Conservation (phyloP, 495 filamentous ascomycete genomes). For the Hypoxylon subgilvum region DNA sequence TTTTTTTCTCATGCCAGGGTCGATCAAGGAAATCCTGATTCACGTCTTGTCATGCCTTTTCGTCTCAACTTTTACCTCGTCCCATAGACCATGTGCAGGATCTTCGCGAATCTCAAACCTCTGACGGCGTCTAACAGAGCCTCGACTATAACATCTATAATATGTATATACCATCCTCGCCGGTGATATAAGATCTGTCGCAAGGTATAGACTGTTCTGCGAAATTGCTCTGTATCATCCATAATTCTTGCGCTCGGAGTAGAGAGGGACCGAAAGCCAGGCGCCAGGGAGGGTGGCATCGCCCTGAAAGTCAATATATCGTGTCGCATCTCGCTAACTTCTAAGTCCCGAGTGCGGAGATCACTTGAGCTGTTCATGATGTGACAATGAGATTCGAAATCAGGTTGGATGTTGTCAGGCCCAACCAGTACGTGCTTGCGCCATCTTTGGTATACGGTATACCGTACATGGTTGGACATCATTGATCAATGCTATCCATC, state of each 20-base stretch:
- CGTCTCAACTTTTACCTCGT: constrained; percentile 24
- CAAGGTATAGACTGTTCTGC: constrained; percentile 14
- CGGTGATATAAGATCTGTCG: constrained; percentile 9
- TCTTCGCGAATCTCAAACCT: constrained; percentile 9
- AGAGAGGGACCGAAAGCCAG: constrained; percentile 18
- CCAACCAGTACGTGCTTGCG: constrained; percentile 5
- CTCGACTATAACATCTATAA: constrained; percentile 8
- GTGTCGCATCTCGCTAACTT: constrained; percentile 36
- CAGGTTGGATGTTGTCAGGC: constrained; percentile 17
- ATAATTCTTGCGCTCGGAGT: constrained; percentile 11
- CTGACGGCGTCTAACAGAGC: constrained; percentile 5
- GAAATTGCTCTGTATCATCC: no score
- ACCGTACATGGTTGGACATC: constrained; percentile 19
- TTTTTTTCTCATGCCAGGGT: constrained; percentile 26
- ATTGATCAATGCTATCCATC: constrained; percentile 5
- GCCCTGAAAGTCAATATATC: constrained; percentile 39
- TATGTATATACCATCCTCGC: neutral
- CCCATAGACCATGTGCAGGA: constrained; percentile 16
- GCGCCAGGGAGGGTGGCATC: constrained; percentile 26
- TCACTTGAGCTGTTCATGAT: constrained; percentile 39
- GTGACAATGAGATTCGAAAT: constrained; percentile 23
- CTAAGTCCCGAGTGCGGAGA: constrained; percentile 40
- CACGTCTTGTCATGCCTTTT: constrained; percentile 20
- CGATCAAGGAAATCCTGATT: constrained; percentile 12
- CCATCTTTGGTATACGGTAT: constrained; percentile 33